Conservation (phyloP, 1,284 basidiomycete genomes). For the Heterobasidion annosum region DNA sequence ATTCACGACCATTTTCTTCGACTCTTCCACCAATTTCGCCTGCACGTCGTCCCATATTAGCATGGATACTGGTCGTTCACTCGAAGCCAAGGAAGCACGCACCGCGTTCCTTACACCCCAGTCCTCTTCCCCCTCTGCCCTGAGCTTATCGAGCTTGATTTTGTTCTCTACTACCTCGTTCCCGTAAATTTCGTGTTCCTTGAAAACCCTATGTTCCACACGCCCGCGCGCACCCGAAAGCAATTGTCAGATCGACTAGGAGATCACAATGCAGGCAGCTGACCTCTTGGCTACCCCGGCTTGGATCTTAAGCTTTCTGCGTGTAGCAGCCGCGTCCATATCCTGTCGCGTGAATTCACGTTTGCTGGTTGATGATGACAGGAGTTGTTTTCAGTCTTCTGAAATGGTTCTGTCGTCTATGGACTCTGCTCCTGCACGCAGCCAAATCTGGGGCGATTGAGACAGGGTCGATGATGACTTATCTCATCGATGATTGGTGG, state of each 20-base stretch:
- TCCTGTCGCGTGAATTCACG: constrained; percentile 26
- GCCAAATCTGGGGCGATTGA: no score
- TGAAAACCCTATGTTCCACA: constrained; percentile 45
- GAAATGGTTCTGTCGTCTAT: background rate
- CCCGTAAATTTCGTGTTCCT: constrained; percentile 64
- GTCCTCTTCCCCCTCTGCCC: constrained; percentile 58
- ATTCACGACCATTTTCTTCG: constrained; percentile 73
- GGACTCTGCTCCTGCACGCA: no score
- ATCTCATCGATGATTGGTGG: no score
- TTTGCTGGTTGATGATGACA: background rate
- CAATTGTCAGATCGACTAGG: background rate
- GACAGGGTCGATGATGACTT: no score
- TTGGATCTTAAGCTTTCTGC: constrained; percentile 77
- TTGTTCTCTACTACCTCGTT: constrained; percentile 59
- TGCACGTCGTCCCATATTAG: constrained; percentile 18
- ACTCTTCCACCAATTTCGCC: constrained; percentile 72
- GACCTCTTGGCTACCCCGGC: constrained; percentile 66
- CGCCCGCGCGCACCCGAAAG: background rate
- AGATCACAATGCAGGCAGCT: background rate
- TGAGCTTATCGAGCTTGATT: constrained; percentile 53
- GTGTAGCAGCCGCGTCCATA: constrained; percentile 33
- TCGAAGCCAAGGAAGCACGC: constrained; percentile 20
- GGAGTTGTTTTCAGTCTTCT: background rate
- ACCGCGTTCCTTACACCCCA: constrained; percentile 81
- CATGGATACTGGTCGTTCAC: background rate